These are phyloP conservation scores for Curvularia lunata DNA, from an alignment of 2,329 filamentous ascomycete species.

Conservation along the genomic window DNA sequence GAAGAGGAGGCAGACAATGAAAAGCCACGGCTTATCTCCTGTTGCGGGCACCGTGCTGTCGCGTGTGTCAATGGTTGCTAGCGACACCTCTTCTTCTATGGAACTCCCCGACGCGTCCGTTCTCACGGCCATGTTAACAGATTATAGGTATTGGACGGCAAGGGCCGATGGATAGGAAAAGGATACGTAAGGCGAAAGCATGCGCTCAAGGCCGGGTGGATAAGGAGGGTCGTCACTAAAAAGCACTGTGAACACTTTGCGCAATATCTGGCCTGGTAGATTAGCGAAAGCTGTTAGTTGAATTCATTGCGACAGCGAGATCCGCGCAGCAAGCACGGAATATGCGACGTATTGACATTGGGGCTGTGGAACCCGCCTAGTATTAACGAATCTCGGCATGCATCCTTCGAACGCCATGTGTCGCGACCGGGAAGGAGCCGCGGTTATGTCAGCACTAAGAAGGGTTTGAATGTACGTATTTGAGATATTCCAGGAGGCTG, in stretches of 20 bases:
- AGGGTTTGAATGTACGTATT: background rate
- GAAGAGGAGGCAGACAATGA: slow-evolving; percentile 45
- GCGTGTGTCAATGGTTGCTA: slow-evolving; percentile 20
- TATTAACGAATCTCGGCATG: background rate
- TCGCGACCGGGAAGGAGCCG: background rate
- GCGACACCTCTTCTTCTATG: slow-evolving; percentile 21
- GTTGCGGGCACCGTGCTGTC: background rate
- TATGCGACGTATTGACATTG: background rate
- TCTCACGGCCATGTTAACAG: slow-evolving; percentile 16
- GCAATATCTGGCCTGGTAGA: background rate
- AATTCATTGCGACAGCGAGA: background rate
- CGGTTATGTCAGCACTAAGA: background rate
- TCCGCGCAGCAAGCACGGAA: background rate
- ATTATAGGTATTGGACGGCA: background rate
- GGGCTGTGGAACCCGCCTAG: background rate
- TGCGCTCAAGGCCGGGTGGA: background rate
- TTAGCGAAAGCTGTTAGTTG: background rate
- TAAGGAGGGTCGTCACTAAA: background rate
- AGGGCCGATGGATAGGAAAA: background rate
- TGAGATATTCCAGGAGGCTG: background rate
- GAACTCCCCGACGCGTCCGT: slow-evolving; percentile 20
- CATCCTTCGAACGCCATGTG: background rate
- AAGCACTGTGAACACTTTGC: background rate
- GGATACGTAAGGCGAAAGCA: background rate
- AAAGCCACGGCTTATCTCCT: slow-evolving; percentile 42